A percentile compares a stretch with the other conserved stretches of the same genome.
Conservation (phyloP, 805 yeast genomes). For the Phaffomyces opuntiae region DNA sequence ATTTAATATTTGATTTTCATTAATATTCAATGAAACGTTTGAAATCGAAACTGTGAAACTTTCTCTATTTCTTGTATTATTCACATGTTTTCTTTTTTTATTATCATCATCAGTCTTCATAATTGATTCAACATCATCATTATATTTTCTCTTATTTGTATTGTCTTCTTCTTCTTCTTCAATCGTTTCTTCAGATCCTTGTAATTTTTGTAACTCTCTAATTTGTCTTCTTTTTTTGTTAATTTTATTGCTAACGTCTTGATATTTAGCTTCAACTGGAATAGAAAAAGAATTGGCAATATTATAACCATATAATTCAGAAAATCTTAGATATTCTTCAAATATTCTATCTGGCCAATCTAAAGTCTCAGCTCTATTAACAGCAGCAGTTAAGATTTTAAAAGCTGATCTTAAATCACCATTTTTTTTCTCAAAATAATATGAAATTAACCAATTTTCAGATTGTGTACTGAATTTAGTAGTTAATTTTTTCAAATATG, state of each 20-base stretch:
- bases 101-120: slow-evolving; percentile 1
- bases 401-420: slow-evolving; percentile 22
- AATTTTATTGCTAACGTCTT: slow-evolving; percentile 21
- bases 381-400: slow-evolving; percentile 28
- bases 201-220: slow-evolving; percentile 3
- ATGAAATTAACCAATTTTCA: slow-evolving; percentile 42
- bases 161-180: neutral
- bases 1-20: slow-evolving; percentile 31
- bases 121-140: neutral
- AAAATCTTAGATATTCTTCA: slow-evolving; percentile 37
- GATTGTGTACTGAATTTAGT: slow-evolving; percentile 27
- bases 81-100: slow-evolving; percentile 8
- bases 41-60: slow-evolving; percentile 46
- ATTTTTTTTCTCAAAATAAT: slow-evolving; percentile 31
- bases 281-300: no score
- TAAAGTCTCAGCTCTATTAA: slow-evolving; percentile 21
- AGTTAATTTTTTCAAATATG: slow-evolving; percentile 21
- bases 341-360: slow-evolving; percentile 47
- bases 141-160: slow-evolving; percentile 1
- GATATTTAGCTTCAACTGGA: slow-evolving; percentile 22
- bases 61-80: slow-evolving; percentile 47
- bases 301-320: slow-evolving; percentile 19
- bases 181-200: neutral
- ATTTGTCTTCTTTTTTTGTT: slow-evolving; percentile 14
- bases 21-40: slow-evolving; percentile 35